phyloP scores from a whole-genome alignment of 495 filamentous ascomycete genomes.

The Diplogelasinospora grovesii region DNA sequence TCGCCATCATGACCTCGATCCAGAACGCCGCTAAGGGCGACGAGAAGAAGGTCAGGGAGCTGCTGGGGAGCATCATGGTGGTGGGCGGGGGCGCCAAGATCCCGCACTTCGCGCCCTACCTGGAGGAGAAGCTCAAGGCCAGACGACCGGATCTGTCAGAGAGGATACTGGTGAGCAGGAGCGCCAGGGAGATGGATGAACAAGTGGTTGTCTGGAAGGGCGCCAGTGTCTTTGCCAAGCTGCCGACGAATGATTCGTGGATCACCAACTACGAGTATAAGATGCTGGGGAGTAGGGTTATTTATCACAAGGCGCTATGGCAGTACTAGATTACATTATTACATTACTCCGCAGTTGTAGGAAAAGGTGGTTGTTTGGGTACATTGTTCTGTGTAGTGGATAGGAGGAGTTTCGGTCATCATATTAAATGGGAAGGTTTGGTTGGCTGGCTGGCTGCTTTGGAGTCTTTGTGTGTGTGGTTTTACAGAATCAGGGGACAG shows the following conservation, averaged over 20 bases:
- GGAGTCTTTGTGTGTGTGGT: too few relatives aligned
- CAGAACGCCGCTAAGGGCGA: constrained; percentile 79
- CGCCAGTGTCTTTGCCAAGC: constrained; percentile 91
- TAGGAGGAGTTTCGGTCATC: too few relatives aligned
- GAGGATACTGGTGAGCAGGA: constrained; percentile 80
- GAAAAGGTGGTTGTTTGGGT: too few relatives aligned
- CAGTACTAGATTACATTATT: too few relatives aligned
- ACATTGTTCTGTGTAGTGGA: too few relatives aligned
- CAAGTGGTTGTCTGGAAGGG: constrained; percentile 98
- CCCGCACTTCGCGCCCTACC: constrained; percentile 61
- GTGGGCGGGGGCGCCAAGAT: constrained; percentile 84
- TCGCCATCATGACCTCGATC: constrained; percentile 81
- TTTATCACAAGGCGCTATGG: constrained; percentile 90
- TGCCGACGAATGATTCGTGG: constrained; percentile 90
- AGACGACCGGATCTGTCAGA: constrained; percentile 65
- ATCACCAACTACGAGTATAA: constrained; percentile 85
- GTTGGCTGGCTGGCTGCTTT: too few relatives aligned
- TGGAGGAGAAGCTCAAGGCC: constrained; percentile 73
- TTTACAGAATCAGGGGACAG: too few relatives aligned
- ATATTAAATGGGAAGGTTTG: too few relatives aligned
- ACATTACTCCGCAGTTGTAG: too few relatives aligned
- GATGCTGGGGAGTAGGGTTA: constrained; percentile 66
- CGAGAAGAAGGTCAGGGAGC: constrained; percentile 87
- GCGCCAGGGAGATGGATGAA: constrained; percentile 86
- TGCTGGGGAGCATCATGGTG: constrained; percentile 91